Evolutionary conservation across 768 basidiomycete genomes (phyloP).

Genomic region (Kwoniella dejecticola): DNA sequence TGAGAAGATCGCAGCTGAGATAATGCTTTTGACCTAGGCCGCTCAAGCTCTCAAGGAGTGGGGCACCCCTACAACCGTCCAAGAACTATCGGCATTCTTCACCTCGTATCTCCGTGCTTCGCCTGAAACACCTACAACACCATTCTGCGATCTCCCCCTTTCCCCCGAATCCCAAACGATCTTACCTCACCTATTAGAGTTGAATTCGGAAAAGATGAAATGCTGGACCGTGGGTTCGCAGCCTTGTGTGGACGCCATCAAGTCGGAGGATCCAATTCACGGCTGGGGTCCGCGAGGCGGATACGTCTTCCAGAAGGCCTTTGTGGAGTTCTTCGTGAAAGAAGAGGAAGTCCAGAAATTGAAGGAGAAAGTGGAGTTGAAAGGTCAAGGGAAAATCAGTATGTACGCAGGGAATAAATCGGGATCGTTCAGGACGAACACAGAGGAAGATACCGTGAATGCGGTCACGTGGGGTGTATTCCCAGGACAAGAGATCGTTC

Average conservation of each 20-base stretch:
- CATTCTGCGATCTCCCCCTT: slow-evolving; percentile 82
- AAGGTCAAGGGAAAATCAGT: slow-evolving; percentile 62
- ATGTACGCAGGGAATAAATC: slow-evolving; percentile 80
- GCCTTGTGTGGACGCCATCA: slow-evolving; percentile 81
- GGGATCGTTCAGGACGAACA: slow-evolving; percentile 80
- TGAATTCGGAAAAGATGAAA: slow-evolving; percentile 66
- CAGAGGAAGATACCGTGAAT: slow-evolving; percentile 75
- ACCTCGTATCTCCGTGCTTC: slow-evolving; percentile 71
- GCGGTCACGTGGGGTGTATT: slow-evolving; percentile 99
- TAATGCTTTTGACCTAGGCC: slow-evolving; percentile 59
- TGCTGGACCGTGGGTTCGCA: slow-evolving; percentile 99
- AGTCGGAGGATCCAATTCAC: slow-evolving; percentile 72
- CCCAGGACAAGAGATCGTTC: slow-evolving; percentile 91
- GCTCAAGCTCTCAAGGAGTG: slow-evolving; percentile 69
- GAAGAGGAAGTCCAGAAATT: slow-evolving; percentile 56
- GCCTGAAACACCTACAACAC: slow-evolving; percentile 72
- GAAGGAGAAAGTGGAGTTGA: slow-evolving; percentile 62
- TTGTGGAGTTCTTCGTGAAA: slow-evolving; percentile 89
- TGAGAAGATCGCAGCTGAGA: too few species aligned
- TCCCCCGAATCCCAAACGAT: slow-evolving; percentile 80
- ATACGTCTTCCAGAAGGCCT: slow-evolving; percentile 96
- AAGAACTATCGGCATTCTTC: slow-evolving; percentile 79
- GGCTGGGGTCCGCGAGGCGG: slow-evolving; percentile 94
- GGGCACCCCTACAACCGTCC: slow-evolving; percentile 68
- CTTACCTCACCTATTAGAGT: slow-evolving; percentile 69